Evolutionary conservation across 129 eudicot species (phyloP).

Genomic region (Deinandra increscens): DNA sequence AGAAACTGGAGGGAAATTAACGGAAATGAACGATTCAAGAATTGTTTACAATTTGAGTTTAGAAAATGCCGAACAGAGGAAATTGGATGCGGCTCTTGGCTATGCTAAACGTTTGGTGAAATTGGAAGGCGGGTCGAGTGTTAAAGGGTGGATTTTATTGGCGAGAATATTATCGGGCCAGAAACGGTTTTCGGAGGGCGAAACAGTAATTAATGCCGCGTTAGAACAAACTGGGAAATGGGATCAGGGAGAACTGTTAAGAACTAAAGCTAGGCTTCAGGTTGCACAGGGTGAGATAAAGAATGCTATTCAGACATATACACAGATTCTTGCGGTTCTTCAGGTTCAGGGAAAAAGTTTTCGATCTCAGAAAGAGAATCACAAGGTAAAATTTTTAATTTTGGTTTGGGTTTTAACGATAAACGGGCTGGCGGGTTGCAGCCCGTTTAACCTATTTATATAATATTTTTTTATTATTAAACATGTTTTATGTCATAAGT

Average conservation of each 20-base stretch:
- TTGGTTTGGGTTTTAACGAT: too few species aligned
- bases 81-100: slow-evolving; percentile 64
- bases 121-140: slow-evolving; percentile 71
- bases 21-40: slow-evolving; percentile 51
- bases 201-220: slow-evolving; percentile 69
- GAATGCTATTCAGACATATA: slow-evolving; percentile 73
- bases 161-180: slow-evolving; percentile 78
- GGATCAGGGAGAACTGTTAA: slow-evolving; percentile 78
- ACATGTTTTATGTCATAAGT: too few species aligned
- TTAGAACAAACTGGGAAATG: slow-evolving; percentile 82
- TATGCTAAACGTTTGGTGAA: slow-evolving; percentile 53
- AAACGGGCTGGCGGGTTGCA: too few species aligned
- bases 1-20: slow-evolving; percentile 57
- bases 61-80: slow-evolving; percentile 85
- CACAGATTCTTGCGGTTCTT: slow-evolving; percentile 82
- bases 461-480: too few species aligned
- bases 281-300: slow-evolving; percentile 80
- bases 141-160: slow-evolving; percentile 65
- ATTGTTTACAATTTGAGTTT: slow-evolving; percentile 60
- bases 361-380: slow-evolving; percentile 48
- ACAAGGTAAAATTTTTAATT: slow-evolving; percentile 25
- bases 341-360: slow-evolving; percentile 73
- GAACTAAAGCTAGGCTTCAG: slow-evolving; percentile 79
- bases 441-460: too few species aligned
- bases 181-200: slow-evolving; percentile 65